phyloP scores from a whole-genome alignment of 2,329 filamentous ascomycete species.

The Penicillium decumbens region DNA sequence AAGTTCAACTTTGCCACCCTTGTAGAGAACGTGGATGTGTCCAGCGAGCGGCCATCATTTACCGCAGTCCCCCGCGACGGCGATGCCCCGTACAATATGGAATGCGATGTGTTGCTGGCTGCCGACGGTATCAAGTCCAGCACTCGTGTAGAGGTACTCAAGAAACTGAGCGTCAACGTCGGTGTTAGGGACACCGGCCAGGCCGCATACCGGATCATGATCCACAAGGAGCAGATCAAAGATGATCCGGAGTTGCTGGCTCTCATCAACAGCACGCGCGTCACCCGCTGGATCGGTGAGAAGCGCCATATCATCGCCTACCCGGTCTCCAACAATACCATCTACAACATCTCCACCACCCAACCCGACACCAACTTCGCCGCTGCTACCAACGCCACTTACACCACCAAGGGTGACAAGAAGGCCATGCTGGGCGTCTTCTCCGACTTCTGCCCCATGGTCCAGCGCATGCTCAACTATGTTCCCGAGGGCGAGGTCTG shows the following conservation, averaged over 20 bases:
- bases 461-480: conserved; percentile 57
- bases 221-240: conserved; percentile 45
- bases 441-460: conserved; percentile 56
- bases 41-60: conserved; percentile 57
- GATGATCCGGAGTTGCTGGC: conserved; percentile 50
- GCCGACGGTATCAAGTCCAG: conserved; percentile 54
- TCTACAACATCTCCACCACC: conserved; percentile 63
- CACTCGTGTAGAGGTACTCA: conserved; percentile 43
- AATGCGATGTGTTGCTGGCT: conserved; percentile 51
- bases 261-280: conserved; percentile 54
- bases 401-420: conserved; percentile 60
- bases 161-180: conserved; percentile 35
- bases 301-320: conserved; percentile 66
- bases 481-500: conserved; percentile 62
- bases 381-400: conserved; percentile 55
- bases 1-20: conserved; percentile 63
- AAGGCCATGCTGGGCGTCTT: conserved; percentile 58
- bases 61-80: conserved; percentile 53
- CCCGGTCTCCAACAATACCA: conserved; percentile 57
- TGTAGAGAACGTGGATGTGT: conserved; percentile 55
- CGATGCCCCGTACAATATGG: conserved; percentile 46
- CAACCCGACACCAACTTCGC: conserved; percentile 60
- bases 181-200: conserved; percentile 49
- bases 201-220: conserved; percentile 53
- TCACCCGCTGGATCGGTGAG: conserved; percentile 62